These are phyloP conservation scores for Neospermospora avenae DNA, from an alignment of 2,329 filamentous ascomycete species.

Conservation along the genomic window DNA sequence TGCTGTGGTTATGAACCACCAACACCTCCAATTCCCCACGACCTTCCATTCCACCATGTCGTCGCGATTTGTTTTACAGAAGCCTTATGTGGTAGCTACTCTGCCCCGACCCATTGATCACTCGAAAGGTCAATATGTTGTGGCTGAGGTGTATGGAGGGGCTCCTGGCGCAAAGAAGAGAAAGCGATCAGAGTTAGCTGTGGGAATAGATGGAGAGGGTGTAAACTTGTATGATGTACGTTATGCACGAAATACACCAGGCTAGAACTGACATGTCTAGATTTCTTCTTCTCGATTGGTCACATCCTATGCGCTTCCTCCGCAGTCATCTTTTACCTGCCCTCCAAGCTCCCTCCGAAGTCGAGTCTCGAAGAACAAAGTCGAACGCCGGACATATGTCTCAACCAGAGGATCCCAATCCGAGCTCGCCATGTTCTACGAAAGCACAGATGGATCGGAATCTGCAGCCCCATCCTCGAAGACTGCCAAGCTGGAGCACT, in stretches of 20 bases:
- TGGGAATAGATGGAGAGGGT: constrained; percentile 63
- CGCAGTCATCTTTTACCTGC: constrained; percentile 62
- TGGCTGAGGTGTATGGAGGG: constrained; percentile 60
- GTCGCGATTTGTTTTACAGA: constrained; percentile 56
- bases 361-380: constrained; percentile 41
- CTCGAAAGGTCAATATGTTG: constrained; percentile 49
- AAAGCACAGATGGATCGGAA: constrained; percentile 49
- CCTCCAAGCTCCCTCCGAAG: constrained; percentile 55
- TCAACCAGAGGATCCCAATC: constrained; percentile 47
- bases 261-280: constrained; percentile 38
- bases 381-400: constrained; percentile 59
- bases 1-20: neutral
- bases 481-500: constrained; percentile 41
- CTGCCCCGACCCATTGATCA: constrained; percentile 57
- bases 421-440: constrained; percentile 58
- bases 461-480: constrained; percentile 50
- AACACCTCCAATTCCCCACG: constrained; percentile 11
- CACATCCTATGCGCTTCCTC: constrained; percentile 65
- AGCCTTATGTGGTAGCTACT: constrained; percentile 60
- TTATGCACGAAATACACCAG: neutral
- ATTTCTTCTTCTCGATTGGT: constrained; percentile 58
- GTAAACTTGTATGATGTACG: constrained; percentile 64
- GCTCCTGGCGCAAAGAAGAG: constrained; percentile 55
- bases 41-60: constrained; percentile 30
- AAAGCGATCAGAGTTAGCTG: constrained; percentile 60